These are phyloP conservation scores for Komagataella mondaviorum DNA, from an alignment of 805 yeast genomes.

Conservation along the genomic window DNA sequence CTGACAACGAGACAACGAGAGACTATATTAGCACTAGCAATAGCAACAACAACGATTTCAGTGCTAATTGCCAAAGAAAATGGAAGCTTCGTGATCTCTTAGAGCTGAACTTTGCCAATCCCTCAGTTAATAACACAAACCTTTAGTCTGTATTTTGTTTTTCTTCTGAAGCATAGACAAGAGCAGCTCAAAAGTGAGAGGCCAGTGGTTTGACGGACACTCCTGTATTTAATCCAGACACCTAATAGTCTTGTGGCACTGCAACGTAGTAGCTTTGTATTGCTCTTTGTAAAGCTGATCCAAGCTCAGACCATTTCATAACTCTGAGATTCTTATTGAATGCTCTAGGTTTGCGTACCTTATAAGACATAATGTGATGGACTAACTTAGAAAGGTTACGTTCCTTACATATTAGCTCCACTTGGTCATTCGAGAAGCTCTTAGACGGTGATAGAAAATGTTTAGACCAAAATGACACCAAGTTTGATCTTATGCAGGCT, in stretches of 20 bases:
- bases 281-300: constrained; percentile 49
- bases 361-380: constrained; percentile 51
- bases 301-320: constrained; percentile 43
- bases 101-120: no score
- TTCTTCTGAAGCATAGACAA: no score
- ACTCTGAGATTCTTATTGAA: constrained; percentile 58
- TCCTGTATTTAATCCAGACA: neutral
- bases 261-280: constrained; percentile 53
- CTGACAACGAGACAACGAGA: no score
- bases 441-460: constrained; percentile 39
- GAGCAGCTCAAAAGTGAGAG: no score
- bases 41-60: no score
- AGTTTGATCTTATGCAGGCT: constrained; percentile 50
- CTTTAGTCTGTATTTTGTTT: neutral
- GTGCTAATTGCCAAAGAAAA: neutral
- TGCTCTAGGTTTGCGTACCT: constrained; percentile 49
- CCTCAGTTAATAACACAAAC: neutral
- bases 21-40: no score
- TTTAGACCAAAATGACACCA: constrained; percentile 56
- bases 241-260: constrained; percentile 2
- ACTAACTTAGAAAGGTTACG: constrained; percentile 41
- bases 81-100: neutral
- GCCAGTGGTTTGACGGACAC: no score
- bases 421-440: constrained; percentile 3
- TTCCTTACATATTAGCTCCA: constrained; percentile 2